phyloP scores from a whole-genome alignment of 2,329 filamentous ascomycete species.

The Penicillium sp. region DNA sequence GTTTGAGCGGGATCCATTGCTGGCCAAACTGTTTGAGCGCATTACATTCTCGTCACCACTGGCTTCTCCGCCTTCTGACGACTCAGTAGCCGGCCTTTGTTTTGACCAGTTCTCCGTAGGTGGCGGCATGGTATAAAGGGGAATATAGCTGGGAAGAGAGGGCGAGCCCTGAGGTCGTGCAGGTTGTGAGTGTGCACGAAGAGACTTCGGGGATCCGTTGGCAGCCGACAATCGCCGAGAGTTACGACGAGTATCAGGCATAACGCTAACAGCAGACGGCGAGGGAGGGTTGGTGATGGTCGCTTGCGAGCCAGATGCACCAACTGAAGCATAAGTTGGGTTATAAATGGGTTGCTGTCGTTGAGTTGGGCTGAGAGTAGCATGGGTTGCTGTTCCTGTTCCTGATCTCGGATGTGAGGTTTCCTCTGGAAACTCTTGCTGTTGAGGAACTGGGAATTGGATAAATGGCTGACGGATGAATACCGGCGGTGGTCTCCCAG shows the following conservation, averaged over 20 bases:
- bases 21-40: slow-evolving; percentile 34
- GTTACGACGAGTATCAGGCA: slow-evolving; percentile 47
- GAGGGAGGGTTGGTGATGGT: slow-evolving; percentile 49
- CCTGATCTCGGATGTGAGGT: slow-evolving; percentile 39
- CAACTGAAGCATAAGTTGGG: slow-evolving; percentile 39
- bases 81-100: slow-evolving; percentile 34
- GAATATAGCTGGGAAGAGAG: slow-evolving; percentile 32
- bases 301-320: slow-evolving; percentile 36
- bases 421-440: slow-evolving; percentile 39
- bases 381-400: slow-evolving; percentile 41
- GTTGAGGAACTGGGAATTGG: slow-evolving; percentile 42
- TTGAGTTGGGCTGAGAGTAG: slow-evolving; percentile 32
- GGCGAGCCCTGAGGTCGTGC: slow-evolving; percentile 45
- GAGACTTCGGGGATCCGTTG: slow-evolving; percentile 43
- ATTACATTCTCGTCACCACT: slow-evolving; percentile 36
- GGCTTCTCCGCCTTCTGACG: slow-evolving; percentile 33
- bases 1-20: slow-evolving; percentile 33
- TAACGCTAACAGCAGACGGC: slow-evolving; percentile 40
- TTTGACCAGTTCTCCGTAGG: slow-evolving; percentile 31
- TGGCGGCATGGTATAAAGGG: slow-evolving; percentile 36
- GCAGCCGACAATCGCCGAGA: slow-evolving; percentile 47
- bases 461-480: slow-evolving; percentile 45
- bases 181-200: slow-evolving; percentile 53
- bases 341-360: slow-evolving; percentile 40
- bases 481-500: slow-evolving; percentile 40